Evolutionary conservation across 148 eudicot genomes (phyloP).

Genomic region (Mesembryanthemum crystallinum): DNA sequence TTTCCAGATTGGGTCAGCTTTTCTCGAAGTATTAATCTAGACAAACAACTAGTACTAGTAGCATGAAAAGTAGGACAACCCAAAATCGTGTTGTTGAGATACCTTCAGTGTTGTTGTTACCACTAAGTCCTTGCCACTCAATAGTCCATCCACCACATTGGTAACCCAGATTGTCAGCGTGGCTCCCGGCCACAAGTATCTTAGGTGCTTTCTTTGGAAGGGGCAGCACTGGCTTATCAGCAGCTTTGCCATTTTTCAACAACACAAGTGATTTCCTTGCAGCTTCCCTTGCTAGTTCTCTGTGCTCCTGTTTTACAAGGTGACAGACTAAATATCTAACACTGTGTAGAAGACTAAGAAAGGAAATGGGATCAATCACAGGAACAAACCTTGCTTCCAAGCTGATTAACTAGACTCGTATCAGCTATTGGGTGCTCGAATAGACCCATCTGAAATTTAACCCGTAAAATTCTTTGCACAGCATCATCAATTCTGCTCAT

Average conservation of each 20-base stretch:
- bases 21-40: no score
- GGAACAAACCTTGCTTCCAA: slow-evolving; percentile 49
- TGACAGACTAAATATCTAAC: background rate
- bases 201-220: slow-evolving; percentile 43
- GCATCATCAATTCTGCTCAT: slow-evolving; percentile 70
- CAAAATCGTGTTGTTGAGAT: background rate
- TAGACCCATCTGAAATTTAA: slow-evolving; percentile 58
- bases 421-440: slow-evolving; percentile 67
- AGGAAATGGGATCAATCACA: background rate
- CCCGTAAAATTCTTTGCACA: slow-evolving; percentile 57
- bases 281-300: slow-evolving; percentile 51
- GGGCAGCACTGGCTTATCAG: slow-evolving; percentile 38
- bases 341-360: background rate
- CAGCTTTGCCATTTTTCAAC: slow-evolving; percentile 34
- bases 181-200: slow-evolving; percentile 47
- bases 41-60: background rate
- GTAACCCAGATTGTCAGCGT: slow-evolving; percentile 45
- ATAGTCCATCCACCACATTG: slow-evolving; percentile 59
- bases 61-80: background rate
- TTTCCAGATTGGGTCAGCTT: no score
- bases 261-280: slow-evolving; percentile 46
- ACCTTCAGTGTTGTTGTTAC: slow-evolving; percentile 43
- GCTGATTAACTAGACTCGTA: slow-evolving; percentile 37
- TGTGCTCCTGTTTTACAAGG: slow-evolving; percentile 33
- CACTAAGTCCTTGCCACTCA: slow-evolving; percentile 47